A percentile compares a stretch with the other conserved stretches of the same genome.
These are phyloP conservation scores for Sherardia arvensis DNA, from an alignment of 257 asterid genomes.

Conservation along the genomic window DNA sequence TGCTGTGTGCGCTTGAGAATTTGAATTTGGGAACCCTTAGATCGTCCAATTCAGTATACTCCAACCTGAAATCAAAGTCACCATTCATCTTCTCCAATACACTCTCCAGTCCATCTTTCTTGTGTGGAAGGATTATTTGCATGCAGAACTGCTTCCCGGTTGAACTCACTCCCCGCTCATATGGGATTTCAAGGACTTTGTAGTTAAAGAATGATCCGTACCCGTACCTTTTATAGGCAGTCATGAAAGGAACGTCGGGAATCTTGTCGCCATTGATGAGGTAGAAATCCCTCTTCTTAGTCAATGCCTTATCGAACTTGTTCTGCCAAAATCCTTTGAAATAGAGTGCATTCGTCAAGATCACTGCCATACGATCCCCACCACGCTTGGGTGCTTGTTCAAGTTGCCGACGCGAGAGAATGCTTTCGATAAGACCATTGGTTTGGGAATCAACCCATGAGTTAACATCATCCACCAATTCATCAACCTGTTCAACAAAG, in stretches of 20 bases:
- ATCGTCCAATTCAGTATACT: background rate
- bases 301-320: too few relatives aligned
- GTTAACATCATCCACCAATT: too few relatives aligned
- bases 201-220: constrained; percentile 3
- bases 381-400: too few relatives aligned
- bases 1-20: background rate
- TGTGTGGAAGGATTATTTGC: constrained; percentile 10
- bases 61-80: background rate
- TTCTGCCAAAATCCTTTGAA: too few relatives aligned
- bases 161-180: background rate
- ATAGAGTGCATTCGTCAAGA: too few relatives aligned
- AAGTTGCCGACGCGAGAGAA: too few relatives aligned
- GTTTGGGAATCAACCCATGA: too few relatives aligned
- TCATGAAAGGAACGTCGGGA: constrained; percentile 17
- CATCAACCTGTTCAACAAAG: too few relatives aligned
- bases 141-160: background rate
- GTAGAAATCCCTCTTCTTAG: background rate
- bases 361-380: too few relatives aligned
- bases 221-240: background rate
- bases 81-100: too few relatives aligned
- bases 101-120: background rate
- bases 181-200: background rate
- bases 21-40: constrained; percentile 18
- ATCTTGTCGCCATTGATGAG: constrained; percentile 9
- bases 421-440: too few relatives aligned